phyloP scores from a whole-genome alignment of 2,329 filamentous ascomycete genomes.

The Thelonectria olida region DNA sequence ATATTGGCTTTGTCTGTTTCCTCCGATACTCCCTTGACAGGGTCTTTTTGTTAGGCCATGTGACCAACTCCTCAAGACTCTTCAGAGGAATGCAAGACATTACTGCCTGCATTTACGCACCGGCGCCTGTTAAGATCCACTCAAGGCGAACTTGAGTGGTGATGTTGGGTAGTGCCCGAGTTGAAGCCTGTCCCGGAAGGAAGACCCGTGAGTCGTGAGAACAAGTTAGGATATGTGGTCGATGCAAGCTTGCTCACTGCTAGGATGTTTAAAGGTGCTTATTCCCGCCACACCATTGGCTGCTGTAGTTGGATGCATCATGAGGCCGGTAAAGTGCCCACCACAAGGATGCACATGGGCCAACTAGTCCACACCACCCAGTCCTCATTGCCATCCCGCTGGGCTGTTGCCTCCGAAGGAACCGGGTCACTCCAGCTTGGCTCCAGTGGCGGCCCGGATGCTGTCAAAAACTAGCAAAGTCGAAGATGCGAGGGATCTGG shows the following conservation, averaged over 20 bases:
- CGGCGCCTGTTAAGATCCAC: conserved; percentile 10
- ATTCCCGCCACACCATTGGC: conserved; percentile 26
- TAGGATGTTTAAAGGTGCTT: conserved; percentile 17
- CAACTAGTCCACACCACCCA: conserved; percentile 20
- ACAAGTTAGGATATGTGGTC: conserved; percentile 9
- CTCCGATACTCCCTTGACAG: not conserved
- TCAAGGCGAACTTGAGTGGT: conserved; percentile 2
- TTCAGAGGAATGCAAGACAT: conserved; percentile 24
- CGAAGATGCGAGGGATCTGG: conserved; percentile 5
- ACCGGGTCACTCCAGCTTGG: conserved; percentile 18
- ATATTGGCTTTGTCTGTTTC: not conserved
- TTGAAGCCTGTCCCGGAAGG: conserved; percentile 4
- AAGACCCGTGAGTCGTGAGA: conserved; percentile 6
- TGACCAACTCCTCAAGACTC: conserved; percentile 10
- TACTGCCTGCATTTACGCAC: conserved; percentile 21
- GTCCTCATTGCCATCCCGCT: conserved; percentile 16
- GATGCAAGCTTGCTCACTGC: conserved; percentile 8
- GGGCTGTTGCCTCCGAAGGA: conserved; percentile 17
- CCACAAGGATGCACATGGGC: conserved; percentile 25
- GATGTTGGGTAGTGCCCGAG: conserved; percentile 6
- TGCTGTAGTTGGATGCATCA: conserved; percentile 31
- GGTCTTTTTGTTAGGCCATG: conserved; percentile 6
- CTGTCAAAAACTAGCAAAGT: not conserved
- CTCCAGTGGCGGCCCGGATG: conserved; percentile 6
- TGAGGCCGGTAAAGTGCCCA: conserved; percentile 28